Evolutionary conservation across 805 yeast genomes (phyloP).

Genomic region (Ogataea thermomethanolica): DNA sequence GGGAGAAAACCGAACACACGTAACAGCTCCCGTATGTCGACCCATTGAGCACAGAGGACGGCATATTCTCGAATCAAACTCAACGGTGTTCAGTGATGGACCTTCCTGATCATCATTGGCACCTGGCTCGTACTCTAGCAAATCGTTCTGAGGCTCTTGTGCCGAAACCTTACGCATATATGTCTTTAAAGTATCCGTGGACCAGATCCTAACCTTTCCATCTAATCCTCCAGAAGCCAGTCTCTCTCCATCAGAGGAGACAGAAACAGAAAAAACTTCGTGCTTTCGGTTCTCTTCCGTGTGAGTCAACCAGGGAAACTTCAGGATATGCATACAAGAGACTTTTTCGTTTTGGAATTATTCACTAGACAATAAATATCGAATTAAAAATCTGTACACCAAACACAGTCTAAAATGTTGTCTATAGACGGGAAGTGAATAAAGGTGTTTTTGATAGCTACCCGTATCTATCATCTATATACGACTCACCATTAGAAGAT

Average conservation of each 20-base stretch:
- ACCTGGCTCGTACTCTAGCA: not conserved
- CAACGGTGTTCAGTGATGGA: slow-evolving; percentile 6
- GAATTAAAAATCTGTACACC: slow-evolving; percentile 43
- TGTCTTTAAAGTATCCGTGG: slow-evolving; percentile 49
- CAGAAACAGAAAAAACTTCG: slow-evolving; percentile 82
- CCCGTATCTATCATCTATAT: no score
- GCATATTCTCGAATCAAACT: slow-evolving; percentile 32
- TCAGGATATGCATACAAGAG: slow-evolving; percentile 52
- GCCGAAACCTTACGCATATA: slow-evolving; percentile 31
- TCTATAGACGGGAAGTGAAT: no score
- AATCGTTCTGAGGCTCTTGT: slow-evolving; percentile 18
- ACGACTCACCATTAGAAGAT: not conserved
- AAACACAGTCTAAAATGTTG: no score
- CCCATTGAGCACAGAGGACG: slow-evolving; percentile 86
- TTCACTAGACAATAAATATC: slow-evolving; percentile 23
- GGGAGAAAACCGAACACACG: slow-evolving; percentile 89
- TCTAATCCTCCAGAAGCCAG: slow-evolving; percentile 93
- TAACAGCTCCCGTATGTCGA: slow-evolving; percentile 95
- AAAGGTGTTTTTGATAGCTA: no score
- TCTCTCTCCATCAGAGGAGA: slow-evolving; percentile 77
- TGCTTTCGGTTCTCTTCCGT: slow-evolving; percentile 74
- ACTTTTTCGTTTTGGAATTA: not conserved
- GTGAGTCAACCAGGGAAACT: slow-evolving; percentile 72
- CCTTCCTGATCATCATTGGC: slow-evolving; percentile 1
- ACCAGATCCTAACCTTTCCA: slow-evolving; percentile 92